A percentile compares a stretch with the other conserved stretches of the same genome.
Evolutionary conservation across 495 filamentous ascomycete species (phyloP).

Genomic region (Podospora pseudopauciseta): DNA sequence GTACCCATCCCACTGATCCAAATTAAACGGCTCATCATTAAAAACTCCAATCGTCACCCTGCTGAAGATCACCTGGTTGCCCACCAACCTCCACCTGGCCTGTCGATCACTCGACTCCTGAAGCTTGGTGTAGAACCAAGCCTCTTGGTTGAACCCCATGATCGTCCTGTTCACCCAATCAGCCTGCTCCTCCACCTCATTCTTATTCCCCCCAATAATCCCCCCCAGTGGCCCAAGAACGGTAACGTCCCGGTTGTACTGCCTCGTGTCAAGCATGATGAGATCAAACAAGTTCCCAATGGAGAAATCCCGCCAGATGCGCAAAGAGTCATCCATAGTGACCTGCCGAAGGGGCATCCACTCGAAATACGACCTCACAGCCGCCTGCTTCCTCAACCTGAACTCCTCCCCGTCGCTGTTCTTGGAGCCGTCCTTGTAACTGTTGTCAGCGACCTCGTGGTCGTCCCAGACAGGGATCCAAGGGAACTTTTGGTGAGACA

Average conservation of each 20-base stretch:
- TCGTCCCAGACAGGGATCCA: slow-evolving; percentile 74
- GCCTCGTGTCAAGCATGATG: slow-evolving; percentile 65
- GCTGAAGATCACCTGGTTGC: slow-evolving; percentile 63
- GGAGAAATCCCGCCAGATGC: slow-evolving; percentile 64
- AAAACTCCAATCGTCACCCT: slow-evolving; percentile 51
- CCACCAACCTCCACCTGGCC: slow-evolving; percentile 62
- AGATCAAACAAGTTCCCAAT: slow-evolving; percentile 63
- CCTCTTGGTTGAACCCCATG: slow-evolving; percentile 63
- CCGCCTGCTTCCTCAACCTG: slow-evolving; percentile 42
- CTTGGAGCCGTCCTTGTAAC: slow-evolving; percentile 54
- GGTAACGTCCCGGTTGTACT: slow-evolving; percentile 60
- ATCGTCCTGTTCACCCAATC: slow-evolving; percentile 48
- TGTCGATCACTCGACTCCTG: slow-evolving; percentile 49
- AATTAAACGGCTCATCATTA: slow-evolving; percentile 51
- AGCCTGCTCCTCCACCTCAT: slow-evolving; percentile 16
- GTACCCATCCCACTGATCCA: slow-evolving; percentile 66
- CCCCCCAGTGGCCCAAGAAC: slow-evolving; percentile 30
- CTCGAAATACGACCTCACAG: slow-evolving; percentile 68
- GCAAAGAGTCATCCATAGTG: slow-evolving; percentile 66
- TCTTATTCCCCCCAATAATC: slow-evolving; percentile 14
- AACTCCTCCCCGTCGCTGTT: slow-evolving; percentile 61
- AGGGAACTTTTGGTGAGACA: slow-evolving; percentile 55
- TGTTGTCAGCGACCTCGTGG: slow-evolving; percentile 64
- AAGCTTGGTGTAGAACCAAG: slow-evolving; percentile 64
- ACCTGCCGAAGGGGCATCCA: slow-evolving; percentile 63